Percentiles rank a stretch among this genome's conserved stretches.
Conservation (phyloP, 2,329 filamentous ascomycete genomes). For the Xylariaceae sp. region DNA sequence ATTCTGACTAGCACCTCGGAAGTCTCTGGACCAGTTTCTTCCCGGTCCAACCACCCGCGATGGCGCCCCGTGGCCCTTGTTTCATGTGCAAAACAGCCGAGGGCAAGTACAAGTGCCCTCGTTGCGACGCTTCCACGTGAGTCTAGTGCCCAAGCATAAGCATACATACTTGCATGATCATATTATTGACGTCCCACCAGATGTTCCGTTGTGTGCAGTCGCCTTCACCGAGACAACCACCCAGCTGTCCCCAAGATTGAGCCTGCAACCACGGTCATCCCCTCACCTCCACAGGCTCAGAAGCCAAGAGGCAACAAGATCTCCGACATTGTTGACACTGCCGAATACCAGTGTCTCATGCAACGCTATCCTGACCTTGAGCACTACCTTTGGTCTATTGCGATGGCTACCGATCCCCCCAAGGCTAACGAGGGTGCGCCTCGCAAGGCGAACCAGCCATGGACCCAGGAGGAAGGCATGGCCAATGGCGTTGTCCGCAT, state of each 20-base stretch:
- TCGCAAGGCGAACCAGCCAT: slow-evolving; percentile 35
- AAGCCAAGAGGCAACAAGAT: slow-evolving; percentile 1
- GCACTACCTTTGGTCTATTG: slow-evolving; percentile 27
- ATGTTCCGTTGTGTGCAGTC: slow-evolving; percentile 56
- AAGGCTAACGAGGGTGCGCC: slow-evolving; percentile 6
- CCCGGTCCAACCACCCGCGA: slow-evolving; percentile 8
- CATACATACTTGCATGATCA: too few relatives aligned
- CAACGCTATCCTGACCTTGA: slow-evolving; percentile 29
- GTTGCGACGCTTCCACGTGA: slow-evolving; percentile 55
- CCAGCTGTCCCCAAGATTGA: slow-evolving; percentile 34
- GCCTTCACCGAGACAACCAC: slow-evolving; percentile 46
- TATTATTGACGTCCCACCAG: slow-evolving; percentile 31
- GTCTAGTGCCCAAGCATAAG: slow-evolving; percentile 24
- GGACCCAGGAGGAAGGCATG: slow-evolving; percentile 55
- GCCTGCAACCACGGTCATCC: slow-evolving; percentile 1
- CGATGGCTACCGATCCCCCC: slow-evolving; percentile 31
- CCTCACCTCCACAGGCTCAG: too few relatives aligned
- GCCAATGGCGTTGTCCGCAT: slow-evolving; percentile 51
- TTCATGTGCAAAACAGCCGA: slow-evolving; percentile 47
- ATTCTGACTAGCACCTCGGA: not conserved
- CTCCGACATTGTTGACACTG: slow-evolving; percentile 27
- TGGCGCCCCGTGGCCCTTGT: slow-evolving; percentile 36
- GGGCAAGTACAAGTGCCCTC: slow-evolving; percentile 59
- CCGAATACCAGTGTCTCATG: slow-evolving; percentile 28
- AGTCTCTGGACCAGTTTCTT: not conserved